Evolutionary conservation across 73 alveolate species (phyloP).

Genomic region (Stentor coeruleus): DNA sequence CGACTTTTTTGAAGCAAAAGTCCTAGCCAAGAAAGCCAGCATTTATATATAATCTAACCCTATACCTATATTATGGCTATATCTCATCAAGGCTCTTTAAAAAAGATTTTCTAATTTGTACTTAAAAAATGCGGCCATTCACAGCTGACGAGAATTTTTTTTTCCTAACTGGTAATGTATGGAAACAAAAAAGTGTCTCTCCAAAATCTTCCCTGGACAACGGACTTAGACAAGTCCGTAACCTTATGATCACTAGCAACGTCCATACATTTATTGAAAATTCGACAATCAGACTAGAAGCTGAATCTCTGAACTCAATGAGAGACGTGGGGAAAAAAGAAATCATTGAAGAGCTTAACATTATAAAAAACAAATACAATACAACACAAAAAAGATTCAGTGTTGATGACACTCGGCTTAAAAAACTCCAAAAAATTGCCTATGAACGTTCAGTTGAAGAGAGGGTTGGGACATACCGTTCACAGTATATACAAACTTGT

Average conservation of each 20-base stretch:
- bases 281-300: neutral
- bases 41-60: too few species aligned
- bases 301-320: neutral
- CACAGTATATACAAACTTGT: too few species aligned
- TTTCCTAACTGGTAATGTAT: neutral
- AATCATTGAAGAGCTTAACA: neutral
- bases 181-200: neutral
- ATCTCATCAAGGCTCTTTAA: too few species aligned
- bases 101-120: too few species aligned
- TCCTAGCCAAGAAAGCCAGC: neutral
- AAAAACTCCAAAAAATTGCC: neutral
- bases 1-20: slow-evolving; percentile 26
- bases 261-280: neutral
- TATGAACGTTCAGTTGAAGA: neutral
- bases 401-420: neutral
- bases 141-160: neutral
- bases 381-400: neutral
- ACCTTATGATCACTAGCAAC: neutral
- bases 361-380: too few species aligned
- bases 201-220: neutral
- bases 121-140: neutral
- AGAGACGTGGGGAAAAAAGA: neutral
- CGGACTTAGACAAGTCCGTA: neutral
- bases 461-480: neutral
- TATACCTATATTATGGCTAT: too few species aligned